Base-by-base conservation (phyloP, 148 eudicot species). In the Rhododendron molle region DNA sequence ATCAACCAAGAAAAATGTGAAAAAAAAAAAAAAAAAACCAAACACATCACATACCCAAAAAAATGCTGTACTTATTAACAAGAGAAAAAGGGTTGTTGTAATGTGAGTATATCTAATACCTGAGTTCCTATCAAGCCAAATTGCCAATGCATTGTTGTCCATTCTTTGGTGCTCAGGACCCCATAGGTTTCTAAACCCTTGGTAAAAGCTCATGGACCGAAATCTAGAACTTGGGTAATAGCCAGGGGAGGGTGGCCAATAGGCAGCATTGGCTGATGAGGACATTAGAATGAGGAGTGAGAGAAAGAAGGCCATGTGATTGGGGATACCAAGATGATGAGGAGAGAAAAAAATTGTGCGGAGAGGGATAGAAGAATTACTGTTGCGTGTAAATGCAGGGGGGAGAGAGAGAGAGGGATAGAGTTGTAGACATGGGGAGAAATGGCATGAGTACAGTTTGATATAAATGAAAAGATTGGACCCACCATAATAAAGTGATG, bases 201-300 rank as follows among this genome's bases (percentile, higher is more conserved):
- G 79, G 71, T 90, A 84, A 85, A 95, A 96, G 73, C 87, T 86
- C 87, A 93, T 76, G 30, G 97, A 89, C 88, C 90, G 87, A 36
- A 95, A 91, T 85, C 86, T 91, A 20, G 91, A 83, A 83, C 97
- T 96, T 72, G 98, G 97, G 87, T 85, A 93, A 85, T 88, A 95
- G 4, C 97, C 99, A 4, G 99, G 99, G 7, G 93, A 90, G 7
- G 98, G 97, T 80, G 96, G 98, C 92, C 98, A 88, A 47, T 88
- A 56, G 74, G 77, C 93, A 78, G 84, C 90, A 88, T 88, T 87
- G 91, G 87, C 72, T 83, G 84, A 34, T 76, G 87, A 79, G 44
- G 73, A 43, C 67, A 89, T 46, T 47, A 92, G 82, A 54, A 88
- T 54, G 43, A 89, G 74, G 46, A 80, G 81, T 34, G 88, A 44